Conservation (phyloP, 2,329 filamentous ascomycete species). For the Paecilomyces fulvus region DNA sequence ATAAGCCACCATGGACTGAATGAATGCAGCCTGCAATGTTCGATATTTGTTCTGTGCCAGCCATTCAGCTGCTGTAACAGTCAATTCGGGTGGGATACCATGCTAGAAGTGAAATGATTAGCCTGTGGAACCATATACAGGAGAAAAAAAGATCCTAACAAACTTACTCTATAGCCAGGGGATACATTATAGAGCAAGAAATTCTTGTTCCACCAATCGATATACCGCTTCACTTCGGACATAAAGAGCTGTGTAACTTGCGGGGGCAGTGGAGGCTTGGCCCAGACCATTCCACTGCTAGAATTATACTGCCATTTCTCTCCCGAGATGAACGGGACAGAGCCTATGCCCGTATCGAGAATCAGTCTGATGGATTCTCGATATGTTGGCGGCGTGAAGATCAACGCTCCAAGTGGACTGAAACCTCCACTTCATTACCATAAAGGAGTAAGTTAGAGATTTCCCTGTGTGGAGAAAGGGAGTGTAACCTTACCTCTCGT, state of each 20-base stretch:
- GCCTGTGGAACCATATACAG: neutral
- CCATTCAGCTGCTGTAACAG: neutral
- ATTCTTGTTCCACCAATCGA: neutral
- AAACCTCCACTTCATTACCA: neutral
- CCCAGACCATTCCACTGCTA: neutral
- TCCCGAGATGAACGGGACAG: neutral
- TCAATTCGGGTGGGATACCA: neutral
- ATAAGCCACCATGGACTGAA: neutral
- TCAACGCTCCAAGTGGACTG: neutral
- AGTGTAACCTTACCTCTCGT: neutral
- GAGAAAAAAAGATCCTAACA: neutral
- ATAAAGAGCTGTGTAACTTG: neutral
- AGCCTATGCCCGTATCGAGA: neutral
- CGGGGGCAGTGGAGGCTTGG: neutral
- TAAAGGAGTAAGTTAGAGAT: neutral
- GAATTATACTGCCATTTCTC: neutral
- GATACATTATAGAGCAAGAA: neutral
- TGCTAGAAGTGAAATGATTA: neutral
- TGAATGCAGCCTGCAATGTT: neutral
- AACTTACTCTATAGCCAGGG: neutral
- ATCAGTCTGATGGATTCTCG: neutral
- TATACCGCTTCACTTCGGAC: neutral
- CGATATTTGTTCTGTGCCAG: neutral
- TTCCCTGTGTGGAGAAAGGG: neutral
- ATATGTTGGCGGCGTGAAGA: neutral